phyloP scores from a whole-genome alignment of 305 asterid species.

The Fraxinus xanthoxyloides region DNA sequence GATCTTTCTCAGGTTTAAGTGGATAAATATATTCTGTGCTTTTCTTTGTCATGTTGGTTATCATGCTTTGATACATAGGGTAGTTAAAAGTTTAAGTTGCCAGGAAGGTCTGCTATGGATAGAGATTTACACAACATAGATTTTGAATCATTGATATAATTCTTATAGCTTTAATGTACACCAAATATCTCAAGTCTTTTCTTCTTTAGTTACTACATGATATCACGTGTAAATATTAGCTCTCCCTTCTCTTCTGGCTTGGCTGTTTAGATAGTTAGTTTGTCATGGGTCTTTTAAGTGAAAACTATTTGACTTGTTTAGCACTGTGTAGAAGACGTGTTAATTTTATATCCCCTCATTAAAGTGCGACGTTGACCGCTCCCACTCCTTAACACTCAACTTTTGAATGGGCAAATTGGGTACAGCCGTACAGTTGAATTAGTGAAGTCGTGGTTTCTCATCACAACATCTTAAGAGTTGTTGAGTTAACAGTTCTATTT shows the following conservation, averaged over 20 bases:
- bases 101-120: neutral
- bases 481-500: neutral
- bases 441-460: neutral
- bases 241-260: slow-evolving; percentile 2
- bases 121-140: neutral
- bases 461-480: neutral
- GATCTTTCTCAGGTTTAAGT: slow-evolving; percentile 73
- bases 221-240: slow-evolving; percentile 3
- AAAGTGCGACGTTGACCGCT: neutral
- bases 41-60: slow-evolving; percentile 9
- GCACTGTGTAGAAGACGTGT: neutral
- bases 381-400: neutral
- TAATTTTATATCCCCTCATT: neutral
- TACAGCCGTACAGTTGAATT: neutral
- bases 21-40: slow-evolving; percentile 17
- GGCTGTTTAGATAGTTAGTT: neutral
- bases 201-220: slow-evolving; percentile 12
- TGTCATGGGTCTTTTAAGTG: neutral
- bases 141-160: neutral
- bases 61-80: slow-evolving; percentile 8
- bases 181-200: slow-evolving; percentile 8
- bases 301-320: neutral
- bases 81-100: slow-evolving; percentile 4
- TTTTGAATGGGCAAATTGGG: slow-evolving; percentile 1
- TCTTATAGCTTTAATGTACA: neutral